These are phyloP conservation scores for Scheffersomyces insectosa DNA, from an alignment of 1,139 yeast species.

Conservation along the genomic window DNA sequence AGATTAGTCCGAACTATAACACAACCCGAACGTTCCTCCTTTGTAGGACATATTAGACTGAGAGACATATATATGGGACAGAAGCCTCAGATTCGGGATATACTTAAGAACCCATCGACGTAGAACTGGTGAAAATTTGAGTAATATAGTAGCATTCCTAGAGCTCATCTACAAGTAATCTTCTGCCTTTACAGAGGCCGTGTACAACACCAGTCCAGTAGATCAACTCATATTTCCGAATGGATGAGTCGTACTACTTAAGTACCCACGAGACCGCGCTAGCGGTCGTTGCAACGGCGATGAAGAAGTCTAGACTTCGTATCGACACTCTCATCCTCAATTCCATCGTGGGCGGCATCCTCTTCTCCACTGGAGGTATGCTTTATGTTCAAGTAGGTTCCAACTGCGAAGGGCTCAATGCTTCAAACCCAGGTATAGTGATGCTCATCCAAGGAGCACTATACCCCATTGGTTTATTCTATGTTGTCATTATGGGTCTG, in stretches of 20 bases:
- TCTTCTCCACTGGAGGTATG: conserved; percentile 77
- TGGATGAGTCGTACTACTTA: conserved; percentile 39
- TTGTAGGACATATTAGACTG: too few relatives aligned
- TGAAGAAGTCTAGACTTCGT: conserved; percentile 73
- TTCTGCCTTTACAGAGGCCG: neutral
- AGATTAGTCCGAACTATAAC: too few relatives aligned
- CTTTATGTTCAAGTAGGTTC: conserved; percentile 58
- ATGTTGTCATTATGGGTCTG: conserved; percentile 71
- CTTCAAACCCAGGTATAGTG: conserved; percentile 54
- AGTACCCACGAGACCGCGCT: conserved; percentile 79
- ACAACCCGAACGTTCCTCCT: too few relatives aligned
- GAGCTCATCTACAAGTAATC: too few relatives aligned
- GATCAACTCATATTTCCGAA: neutral
- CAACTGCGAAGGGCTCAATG: conserved; percentile 42
- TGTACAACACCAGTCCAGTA: neutral
- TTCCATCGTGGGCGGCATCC: conserved; percentile 67
- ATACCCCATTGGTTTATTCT: conserved; percentile 70
- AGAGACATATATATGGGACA: too few relatives aligned
- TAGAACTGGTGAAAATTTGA: too few relatives aligned
- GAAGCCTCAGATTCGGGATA: too few relatives aligned
- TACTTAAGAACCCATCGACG: too few relatives aligned
- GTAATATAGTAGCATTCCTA: too few relatives aligned
- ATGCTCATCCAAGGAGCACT: conserved; percentile 54
- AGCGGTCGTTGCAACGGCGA: conserved; percentile 79
- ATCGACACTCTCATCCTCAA: conserved; percentile 58